phyloP scores from a whole-genome alignment of 2,329 filamentous ascomycete genomes.

The Cytospora paraplurivora region DNA sequence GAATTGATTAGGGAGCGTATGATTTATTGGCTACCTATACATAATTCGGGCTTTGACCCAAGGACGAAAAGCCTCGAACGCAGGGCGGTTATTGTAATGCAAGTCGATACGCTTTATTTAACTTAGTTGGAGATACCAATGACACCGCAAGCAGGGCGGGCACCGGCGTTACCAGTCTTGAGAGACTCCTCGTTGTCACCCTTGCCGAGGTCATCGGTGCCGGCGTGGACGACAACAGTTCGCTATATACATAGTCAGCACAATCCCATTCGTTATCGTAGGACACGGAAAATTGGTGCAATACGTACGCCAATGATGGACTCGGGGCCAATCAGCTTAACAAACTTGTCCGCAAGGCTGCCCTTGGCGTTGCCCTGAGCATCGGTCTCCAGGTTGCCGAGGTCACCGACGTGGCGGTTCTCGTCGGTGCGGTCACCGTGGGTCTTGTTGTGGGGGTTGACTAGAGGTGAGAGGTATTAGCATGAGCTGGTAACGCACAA shows the following conservation, averaged over 20 bases:
- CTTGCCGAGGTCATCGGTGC: constrained; percentile 96
- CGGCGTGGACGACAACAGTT: constrained; percentile 90
- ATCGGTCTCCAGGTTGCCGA: constrained; percentile 97
- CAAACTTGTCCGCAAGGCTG: constrained; percentile 72
- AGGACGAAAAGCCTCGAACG: neutral
- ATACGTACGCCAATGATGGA: constrained; percentile 84
- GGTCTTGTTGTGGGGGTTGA: constrained; percentile 93
- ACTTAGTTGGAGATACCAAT: constrained; percentile 81
- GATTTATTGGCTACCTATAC: neutral
- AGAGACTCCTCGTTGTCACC: constrained; percentile 91
- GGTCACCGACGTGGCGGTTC: constrained; percentile 91
- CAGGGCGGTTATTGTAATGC: neutral
- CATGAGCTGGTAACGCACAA: neutral
- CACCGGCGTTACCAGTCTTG: constrained; percentile 96
- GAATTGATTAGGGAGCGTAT: neutral
- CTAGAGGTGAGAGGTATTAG: constrained; percentile 47
- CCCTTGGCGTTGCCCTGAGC: constrained; percentile 88
- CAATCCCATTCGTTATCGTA: neutral
- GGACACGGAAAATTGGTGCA: constrained; percentile 6
- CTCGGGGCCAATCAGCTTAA: constrained; percentile 96
- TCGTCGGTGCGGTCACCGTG: constrained; percentile 86
- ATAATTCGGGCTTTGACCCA: neutral
- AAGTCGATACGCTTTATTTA: neutral
- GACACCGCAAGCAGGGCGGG: constrained; percentile 93
- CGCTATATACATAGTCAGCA: constrained; percentile 56